Evolutionary conservation across 2,329 filamentous ascomycete genomes (phyloP).

Genomic region (Magnaporthiopsis incrustans): DNA sequence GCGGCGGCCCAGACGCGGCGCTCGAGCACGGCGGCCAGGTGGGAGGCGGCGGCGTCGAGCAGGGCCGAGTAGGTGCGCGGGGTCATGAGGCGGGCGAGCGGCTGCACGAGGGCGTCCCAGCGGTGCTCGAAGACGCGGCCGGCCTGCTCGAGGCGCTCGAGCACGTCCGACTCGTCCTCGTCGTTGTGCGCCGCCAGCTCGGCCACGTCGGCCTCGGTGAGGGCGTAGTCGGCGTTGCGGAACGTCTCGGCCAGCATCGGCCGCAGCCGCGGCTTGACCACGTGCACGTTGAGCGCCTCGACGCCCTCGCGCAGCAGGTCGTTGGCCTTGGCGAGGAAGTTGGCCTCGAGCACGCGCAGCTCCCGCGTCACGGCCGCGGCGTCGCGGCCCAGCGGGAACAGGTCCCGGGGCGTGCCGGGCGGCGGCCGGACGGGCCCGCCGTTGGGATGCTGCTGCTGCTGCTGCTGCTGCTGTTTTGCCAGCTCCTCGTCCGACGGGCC

Average conservation of each 20-base stretch:
- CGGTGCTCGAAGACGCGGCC: constrained; percentile 71
- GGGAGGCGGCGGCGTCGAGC: constrained; percentile 62
- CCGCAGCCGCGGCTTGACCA: constrained; percentile 76
- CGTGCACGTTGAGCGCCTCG: constrained; percentile 77
- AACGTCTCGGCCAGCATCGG: constrained; percentile 83
- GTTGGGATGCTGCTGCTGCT: constrained; percentile 16
- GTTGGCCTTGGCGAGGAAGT: constrained; percentile 68
- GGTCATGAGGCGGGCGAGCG: constrained; percentile 79
- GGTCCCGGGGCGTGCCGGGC: constrained; percentile 42
- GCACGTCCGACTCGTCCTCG: constrained; percentile 28
- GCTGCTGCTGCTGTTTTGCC: constrained; percentile 18
- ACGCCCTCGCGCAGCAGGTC: constrained; percentile 81
- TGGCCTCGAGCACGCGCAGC: constrained; percentile 59
- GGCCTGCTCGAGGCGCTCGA: constrained; percentile 57
- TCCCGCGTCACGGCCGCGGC: constrained; percentile 59
- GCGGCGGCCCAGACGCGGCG: constrained; percentile 78
- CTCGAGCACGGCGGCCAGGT: constrained; percentile 73
- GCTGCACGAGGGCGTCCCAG: constrained; percentile 80
- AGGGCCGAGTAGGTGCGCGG: constrained; percentile 67
- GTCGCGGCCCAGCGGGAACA: constrained; percentile 78
- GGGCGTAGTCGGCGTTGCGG: constrained; percentile 80
- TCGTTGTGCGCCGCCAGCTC: constrained; percentile 47
- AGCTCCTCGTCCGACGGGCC: constrained; percentile 30
- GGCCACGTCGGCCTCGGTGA: constrained; percentile 53
- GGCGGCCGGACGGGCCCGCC: neutral